Percentiles rank a stretch among this genome's conserved stretches.
Conservation (phyloP, 352 stramenopile genomes). For the Globisporangium alternatum region DNA sequence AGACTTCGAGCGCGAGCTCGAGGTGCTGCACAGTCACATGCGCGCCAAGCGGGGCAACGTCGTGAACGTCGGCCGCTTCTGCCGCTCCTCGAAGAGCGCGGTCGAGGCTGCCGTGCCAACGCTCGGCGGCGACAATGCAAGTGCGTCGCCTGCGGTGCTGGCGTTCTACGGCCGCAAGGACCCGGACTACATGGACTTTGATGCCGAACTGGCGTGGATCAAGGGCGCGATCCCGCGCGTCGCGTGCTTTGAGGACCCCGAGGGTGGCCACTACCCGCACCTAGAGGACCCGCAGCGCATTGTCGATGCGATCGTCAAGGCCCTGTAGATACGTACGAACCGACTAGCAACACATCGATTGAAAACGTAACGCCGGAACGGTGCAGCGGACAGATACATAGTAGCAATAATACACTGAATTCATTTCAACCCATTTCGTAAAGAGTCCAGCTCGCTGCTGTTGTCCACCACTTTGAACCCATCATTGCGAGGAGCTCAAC, state of each 20-base stretch:
- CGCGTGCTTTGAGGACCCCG: constrained; percentile 16
- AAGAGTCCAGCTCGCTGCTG: too few species aligned
- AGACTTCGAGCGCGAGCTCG: constrained; percentile 29
- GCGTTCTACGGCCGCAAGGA: constrained; percentile 37
- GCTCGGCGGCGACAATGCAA: constrained; percentile 3
- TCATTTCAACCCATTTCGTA: not conserved
- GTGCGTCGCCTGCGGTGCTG: constrained; percentile 19
- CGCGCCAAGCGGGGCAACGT: constrained; percentile 20
- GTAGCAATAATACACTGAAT: not conserved
- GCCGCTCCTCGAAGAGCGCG: constrained; percentile 22
- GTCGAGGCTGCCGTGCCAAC: constrained; percentile 21
- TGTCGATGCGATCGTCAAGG: constrained; percentile 17
- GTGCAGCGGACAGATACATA: not conserved
- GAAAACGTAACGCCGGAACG: not conserved
- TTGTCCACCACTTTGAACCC: too few species aligned
- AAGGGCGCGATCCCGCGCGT: constrained; percentile 21
- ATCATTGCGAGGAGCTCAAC: too few species aligned
- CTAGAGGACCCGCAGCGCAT: constrained; percentile 27
- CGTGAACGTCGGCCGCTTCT: constrained; percentile 24
- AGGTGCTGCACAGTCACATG: constrained; percentile 23
- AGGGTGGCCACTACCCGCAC: constrained; percentile 39
- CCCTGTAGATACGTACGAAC: not conserved
- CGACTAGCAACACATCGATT: not conserved
- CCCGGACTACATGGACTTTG: constrained; percentile 31
- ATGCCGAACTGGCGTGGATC: constrained; percentile 33